These are phyloP conservation scores for Malassezia nana DNA, from an alignment of 1,284 basidiomycete genomes.

Conservation along the genomic window DNA sequence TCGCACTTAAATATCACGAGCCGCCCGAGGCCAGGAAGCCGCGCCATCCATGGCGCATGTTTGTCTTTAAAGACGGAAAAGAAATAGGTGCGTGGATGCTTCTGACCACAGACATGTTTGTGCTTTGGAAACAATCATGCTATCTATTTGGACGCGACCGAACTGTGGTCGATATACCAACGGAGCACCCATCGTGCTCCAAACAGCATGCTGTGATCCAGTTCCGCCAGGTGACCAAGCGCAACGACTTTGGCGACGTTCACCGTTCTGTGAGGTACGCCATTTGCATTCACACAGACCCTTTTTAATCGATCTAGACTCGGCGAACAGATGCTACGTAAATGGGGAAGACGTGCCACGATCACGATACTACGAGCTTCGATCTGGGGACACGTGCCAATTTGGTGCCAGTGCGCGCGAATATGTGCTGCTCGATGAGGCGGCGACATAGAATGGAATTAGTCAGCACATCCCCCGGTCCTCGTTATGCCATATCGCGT, in stretches of 20 bases:
- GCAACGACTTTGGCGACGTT: conserved; percentile 73
- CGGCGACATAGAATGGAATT: conserved; percentile 8
- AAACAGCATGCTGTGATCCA: conserved; percentile 98
- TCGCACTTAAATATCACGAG: conserved; percentile 94
- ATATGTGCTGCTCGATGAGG: conserved; percentile 39
- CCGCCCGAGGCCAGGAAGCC: conserved; percentile 95
- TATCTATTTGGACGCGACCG: conserved; percentile 86
- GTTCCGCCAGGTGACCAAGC: conserved; percentile 72
- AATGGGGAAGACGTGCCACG: conserved; percentile 75
- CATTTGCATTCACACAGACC: conserved; percentile 14
- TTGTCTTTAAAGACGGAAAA: conserved; percentile 90
- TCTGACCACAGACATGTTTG: conserved; percentile 26
- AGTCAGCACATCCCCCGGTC: conserved; percentile 5
- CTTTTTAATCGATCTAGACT: conserved; percentile 82
- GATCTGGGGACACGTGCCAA: conserved; percentile 58
- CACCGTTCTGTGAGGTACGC: conserved; percentile 51
- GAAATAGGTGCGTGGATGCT: conserved; percentile 64
- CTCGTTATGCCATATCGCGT: conserved; percentile 29
- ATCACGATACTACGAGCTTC: conserved; percentile 81
- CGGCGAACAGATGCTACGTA: conserved; percentile 85
- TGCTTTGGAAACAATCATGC: conserved; percentile 63
- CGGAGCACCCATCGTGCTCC: conserved; percentile 92
- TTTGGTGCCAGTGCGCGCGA: conserved; percentile 40
- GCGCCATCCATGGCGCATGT: conserved; percentile 75
- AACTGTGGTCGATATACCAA: conserved; percentile 59